Evolutionary conservation across 768 basidiomycete genomes (phyloP).

Genomic region (Termitomyces bulborhizus): DNA sequence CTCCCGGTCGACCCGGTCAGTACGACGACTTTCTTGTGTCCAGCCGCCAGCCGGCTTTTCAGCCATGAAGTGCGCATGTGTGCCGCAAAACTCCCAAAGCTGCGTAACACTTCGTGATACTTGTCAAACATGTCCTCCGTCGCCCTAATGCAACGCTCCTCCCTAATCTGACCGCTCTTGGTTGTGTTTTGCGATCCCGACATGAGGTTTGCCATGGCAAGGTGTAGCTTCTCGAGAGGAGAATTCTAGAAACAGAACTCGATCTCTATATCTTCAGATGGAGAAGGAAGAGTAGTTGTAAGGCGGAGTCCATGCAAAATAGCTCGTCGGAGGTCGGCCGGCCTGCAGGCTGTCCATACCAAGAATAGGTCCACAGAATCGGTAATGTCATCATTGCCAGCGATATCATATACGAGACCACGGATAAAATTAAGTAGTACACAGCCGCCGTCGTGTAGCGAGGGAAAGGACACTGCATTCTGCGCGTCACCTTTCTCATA

Average conservation of each 20-base stretch:
- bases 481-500: too few species aligned
- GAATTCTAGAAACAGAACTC: slow-evolving; percentile 27
- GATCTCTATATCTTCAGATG: slow-evolving; percentile 16
- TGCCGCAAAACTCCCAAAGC: slow-evolving; percentile 9
- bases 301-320: slow-evolving; percentile 20
- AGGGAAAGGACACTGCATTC: slow-evolving; percentile 11
- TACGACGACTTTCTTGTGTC: too few species aligned
- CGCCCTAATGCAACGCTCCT: slow-evolving; percentile 14
- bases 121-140: slow-evolving; percentile 25
- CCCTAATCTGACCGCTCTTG: slow-evolving; percentile 2
- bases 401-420: too few species aligned
- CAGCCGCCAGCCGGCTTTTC: too few species aligned
- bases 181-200: slow-evolving; percentile 7
- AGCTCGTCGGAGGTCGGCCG: slow-evolving; percentile 24
- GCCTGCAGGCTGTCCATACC: slow-evolving; percentile 38
- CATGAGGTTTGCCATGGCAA: slow-evolving; percentile 17
- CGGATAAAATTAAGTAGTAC: too few species aligned
- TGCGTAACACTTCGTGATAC: slow-evolving; percentile 12
- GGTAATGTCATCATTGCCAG: too few species aligned
- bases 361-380: slow-evolving; percentile 34
- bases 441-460: too few species aligned
- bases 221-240: slow-evolving; percentile 19
- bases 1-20: too few species aligned
- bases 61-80: slow-evolving; percentile 5
- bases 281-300: slow-evolving; percentile 15